A percentile compares a stretch with the other conserved stretches of the same genome.
These are phyloP conservation scores for Teunomyces panamensis DNA, from an alignment of 805 yeast species.

Conservation along the genomic window DNA sequence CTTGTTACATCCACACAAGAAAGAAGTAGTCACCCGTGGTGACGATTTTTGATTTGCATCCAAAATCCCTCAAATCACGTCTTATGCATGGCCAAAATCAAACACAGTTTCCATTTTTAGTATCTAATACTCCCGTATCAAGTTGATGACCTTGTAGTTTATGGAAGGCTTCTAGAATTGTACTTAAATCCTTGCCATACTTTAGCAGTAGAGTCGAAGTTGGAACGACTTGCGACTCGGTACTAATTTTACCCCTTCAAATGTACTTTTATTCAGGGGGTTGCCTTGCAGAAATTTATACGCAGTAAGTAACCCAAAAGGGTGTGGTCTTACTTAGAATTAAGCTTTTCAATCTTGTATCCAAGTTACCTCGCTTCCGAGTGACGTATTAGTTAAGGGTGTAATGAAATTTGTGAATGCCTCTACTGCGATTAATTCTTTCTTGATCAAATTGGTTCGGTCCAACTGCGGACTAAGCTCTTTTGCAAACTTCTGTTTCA, in stretches of 20 bases:
- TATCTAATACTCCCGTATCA: no score
- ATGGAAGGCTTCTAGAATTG: no score
- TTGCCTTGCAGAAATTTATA: neutral
- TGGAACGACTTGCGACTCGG: neutral
- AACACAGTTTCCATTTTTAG: no score
- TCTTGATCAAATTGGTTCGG: no score
- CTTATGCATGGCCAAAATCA: neutral
- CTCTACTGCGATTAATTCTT: no score
- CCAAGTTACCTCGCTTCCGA: neutral
- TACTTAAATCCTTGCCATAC: no score
- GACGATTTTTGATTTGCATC: slow-evolving; percentile 64
- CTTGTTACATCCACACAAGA: slow-evolving; percentile 81
- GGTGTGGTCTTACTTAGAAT: neutral
- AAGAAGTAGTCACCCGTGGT: slow-evolving; percentile 94
- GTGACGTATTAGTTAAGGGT: neutral
- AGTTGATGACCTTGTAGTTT: no score
- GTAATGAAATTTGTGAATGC: no score
- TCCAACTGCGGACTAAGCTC: no score
- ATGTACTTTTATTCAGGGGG: neutral
- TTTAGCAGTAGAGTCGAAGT: no score
- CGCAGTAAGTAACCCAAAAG: no score
- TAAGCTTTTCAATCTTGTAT: neutral
- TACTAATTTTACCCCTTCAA: neutral
- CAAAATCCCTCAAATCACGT: neutral
- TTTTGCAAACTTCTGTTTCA: neutral